Percentiles rank a stretch among this genome's conserved stretches.
Conservation (phyloP, 768 basidiomycete species). For the Exsudoporus frostii region DNA sequence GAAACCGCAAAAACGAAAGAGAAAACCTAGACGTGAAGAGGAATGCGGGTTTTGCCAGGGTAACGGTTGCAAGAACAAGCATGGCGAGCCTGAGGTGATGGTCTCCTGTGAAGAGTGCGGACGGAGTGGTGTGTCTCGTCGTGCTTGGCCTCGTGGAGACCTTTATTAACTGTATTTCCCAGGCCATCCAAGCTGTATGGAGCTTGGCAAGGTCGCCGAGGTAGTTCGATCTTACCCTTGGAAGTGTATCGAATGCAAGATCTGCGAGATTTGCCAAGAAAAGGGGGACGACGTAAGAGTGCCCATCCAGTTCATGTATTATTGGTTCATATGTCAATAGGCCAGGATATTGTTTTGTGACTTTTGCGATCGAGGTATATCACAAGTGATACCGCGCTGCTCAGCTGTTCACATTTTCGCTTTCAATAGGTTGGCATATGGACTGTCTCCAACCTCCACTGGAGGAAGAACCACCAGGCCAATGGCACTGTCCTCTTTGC, state of each 20-base stretch:
- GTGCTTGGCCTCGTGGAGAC: not conserved
- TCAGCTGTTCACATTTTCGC: constrained; percentile 2
- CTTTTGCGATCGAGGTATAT: constrained; percentile 81
- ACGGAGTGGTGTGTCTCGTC: constrained; percentile 60
- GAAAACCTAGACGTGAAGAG: constrained; percentile 49
- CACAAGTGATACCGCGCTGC: constrained; percentile 6
- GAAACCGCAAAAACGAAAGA: constrained; percentile 47
- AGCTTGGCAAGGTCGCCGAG: constrained; percentile 54
- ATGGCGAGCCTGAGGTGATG: constrained; percentile 60
- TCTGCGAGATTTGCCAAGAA: constrained; percentile 78
- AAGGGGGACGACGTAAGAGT: constrained; percentile 86
- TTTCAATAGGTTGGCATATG: constrained; percentile 72
- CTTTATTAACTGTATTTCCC: constrained; percentile 1
- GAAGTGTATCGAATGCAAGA: constrained; percentile 91
- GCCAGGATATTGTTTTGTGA: constrained; percentile 87
- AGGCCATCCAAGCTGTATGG: constrained; percentile 90
- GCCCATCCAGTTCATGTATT: constrained; percentile 9
- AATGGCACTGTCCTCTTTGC: constrained; percentile 74
- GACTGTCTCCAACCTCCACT: constrained; percentile 76
- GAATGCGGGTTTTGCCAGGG: constrained; percentile 81
- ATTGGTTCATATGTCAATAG: constrained; percentile 39
- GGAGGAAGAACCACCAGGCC: constrained; percentile 65
- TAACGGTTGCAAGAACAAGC: constrained; percentile 55
- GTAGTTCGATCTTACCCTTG: constrained; percentile 73
- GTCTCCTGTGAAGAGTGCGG: constrained; percentile 81